Evolutionary conservation across 257 asterid species (phyloP), one percentile per base, ranked within the genome.

Genomic region (Solanum paucissectum): DNA sequence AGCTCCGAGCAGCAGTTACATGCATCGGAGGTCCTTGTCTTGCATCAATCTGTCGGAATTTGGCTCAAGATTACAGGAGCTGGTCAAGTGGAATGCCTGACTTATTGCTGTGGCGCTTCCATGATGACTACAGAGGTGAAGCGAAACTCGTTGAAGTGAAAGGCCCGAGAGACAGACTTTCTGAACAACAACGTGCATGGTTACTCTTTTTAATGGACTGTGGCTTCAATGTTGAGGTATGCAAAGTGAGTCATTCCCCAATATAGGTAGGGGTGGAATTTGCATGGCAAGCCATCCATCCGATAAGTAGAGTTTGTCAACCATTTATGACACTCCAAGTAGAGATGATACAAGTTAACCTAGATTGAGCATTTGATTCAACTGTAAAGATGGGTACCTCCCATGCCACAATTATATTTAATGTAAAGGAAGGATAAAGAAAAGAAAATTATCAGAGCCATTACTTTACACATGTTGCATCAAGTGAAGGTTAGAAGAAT

Each of bases 61-160:
- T 95, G 93, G 98, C 99, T 44, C 98, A 94, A 92, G 99, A 93
- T 87, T 97, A 95, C 88, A 91, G 95, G 20, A 97, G 98, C 92
- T 97, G 99, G 99, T 93, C 99, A 20, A 95, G 98, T 90, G 99
- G 99, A 32, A 97, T 97, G 99, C 99, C 99, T 5, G 98, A 97
- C 89, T 89, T 97, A 69, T 89, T 97, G 87, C 92, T 97, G 12
- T 97, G 99, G 99, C 98, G 99, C 34, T 94, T 97, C 86, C 93
- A 90, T 11, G 94, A 91, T 77, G 85, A 93, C 91, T 93, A 93
- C 89, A 90, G 90, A 66, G 99, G 99, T 40, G 98, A 97, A 87
- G 98, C 99, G 16, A 97, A 97, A 93, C 98, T 97, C 34, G 99
- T 95, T 6, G 99, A 97, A 89, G 99, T 97, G 7, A 97, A 97